Base-by-base conservation (phyloP, 345 rosid species). In the Salix viminalis region DNA sequence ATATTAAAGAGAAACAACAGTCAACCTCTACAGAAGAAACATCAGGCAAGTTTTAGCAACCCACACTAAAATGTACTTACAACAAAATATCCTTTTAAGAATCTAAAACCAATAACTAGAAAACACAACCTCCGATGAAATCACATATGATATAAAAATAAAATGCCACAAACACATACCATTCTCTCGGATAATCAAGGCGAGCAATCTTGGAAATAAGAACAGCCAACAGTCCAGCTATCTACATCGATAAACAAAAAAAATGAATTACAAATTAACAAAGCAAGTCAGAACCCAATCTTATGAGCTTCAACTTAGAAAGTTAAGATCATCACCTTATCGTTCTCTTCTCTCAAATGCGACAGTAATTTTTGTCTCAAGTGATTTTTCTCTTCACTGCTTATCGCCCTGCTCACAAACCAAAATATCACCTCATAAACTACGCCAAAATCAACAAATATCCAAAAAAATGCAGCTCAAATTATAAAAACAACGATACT, bases 141-240 rank as follows among this genome's bases (percentile, higher is more conserved):
- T 37, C 19, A 46, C 14, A 48, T 48, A 46, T 39, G n/a, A 5
- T 67, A 66, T 50, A 46, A 14, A 66, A 30, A 72, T 42, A 64
- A 18, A 37, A 50, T 16, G 24, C 21, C 62, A 12, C 28, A 52
- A 73, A 77, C 28, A 48, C 34, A 14, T 83, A 89, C 97, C 97
- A 96, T 81, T 96, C 99, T 83, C 85, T 90, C 21, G 98, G 99
- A 91, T 96, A 96, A 86, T 96, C 99, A 72, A 93, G 86, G 58
- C 97, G 99, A 65, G 97, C 95, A 83, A 93, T 92, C 84, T 89
- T 93, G 48, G 99, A 93, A 74, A 93, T 83, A 58, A 93, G 92
- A 73, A 96, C 98, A 70, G 98, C 94, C 80, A 93, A 80, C 91
- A 90, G 82, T 75, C 81, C 86, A 74, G 98, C 95, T 73, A 96